These are phyloP conservation scores for Brettanomyces naardenensis DNA, from an alignment of 805 yeast genomes.

Conservation along the genomic window DNA sequence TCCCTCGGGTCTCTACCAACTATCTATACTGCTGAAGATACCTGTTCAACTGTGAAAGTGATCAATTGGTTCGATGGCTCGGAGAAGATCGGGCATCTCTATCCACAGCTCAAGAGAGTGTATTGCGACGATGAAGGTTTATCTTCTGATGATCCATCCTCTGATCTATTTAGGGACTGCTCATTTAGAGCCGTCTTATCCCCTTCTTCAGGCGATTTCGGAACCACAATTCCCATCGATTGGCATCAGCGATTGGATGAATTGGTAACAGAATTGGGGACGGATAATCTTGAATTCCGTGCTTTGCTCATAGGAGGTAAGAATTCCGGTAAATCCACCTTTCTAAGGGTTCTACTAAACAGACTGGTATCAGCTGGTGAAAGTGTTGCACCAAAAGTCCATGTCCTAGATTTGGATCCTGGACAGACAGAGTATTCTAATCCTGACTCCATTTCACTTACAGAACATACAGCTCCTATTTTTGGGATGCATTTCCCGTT, in stretches of 20 bases:
- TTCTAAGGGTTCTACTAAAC: constrained; percentile 48
- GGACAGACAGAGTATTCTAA: constrained; percentile 77
- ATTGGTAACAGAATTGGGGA: constrained; percentile 10
- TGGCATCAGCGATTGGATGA: constrained; percentile 19
- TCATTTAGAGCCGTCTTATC: constrained; percentile 29
- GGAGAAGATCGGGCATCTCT: constrained; percentile 33
- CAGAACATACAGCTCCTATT: constrained; percentile 24
- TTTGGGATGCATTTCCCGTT: constrained; percentile 33
- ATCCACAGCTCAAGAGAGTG: constrained; percentile 38
- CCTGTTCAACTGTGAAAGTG: constrained; percentile 35
- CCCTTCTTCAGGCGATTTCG: constrained; percentile 21
- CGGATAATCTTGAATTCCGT: constrained; percentile 6
- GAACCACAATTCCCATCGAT: constrained; percentile 17
- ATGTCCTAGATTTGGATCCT: constrained; percentile 74
- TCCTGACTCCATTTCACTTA: constrained; percentile 64
- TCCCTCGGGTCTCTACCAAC: constrained; percentile 33
- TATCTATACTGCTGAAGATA: constrained; percentile 30
- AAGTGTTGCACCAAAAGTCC: constrained; percentile 19
- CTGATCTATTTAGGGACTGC: constrained; percentile 14
- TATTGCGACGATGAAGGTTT: constrained; percentile 19
- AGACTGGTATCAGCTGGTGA: constrained; percentile 26
- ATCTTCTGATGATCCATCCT: neutral
- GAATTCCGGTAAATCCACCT: constrained; percentile 78
- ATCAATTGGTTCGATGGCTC: constrained; percentile 34
- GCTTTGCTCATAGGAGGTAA: constrained; percentile 55